These are phyloP conservation scores for Colletotrichum agaves DNA, from an alignment of 2,329 filamentous ascomycete genomes.

Conservation along the genomic window DNA sequence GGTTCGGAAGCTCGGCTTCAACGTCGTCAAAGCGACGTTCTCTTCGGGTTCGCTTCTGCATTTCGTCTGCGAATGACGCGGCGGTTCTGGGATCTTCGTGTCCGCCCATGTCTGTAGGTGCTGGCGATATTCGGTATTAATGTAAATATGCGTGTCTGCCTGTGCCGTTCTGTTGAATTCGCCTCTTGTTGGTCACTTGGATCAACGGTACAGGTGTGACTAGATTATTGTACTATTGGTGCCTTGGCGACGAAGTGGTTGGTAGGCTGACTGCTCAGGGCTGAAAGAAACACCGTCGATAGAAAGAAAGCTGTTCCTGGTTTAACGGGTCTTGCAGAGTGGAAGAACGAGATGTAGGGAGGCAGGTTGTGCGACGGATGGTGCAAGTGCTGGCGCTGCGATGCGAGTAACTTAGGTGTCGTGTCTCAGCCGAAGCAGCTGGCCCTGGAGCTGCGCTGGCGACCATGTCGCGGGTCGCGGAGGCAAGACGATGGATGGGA, in stretches of 20 bases:
- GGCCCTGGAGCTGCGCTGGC: background rate
- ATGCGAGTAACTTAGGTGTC: background rate
- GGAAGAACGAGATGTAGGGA: constrained; percentile 2
- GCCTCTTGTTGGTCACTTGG: constrained; percentile 29
- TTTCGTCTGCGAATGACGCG: constrained; percentile 49
- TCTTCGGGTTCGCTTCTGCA: constrained; percentile 62
- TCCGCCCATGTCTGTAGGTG: constrained; percentile 12
- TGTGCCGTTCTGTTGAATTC: background rate
- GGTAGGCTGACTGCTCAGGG: constrained; percentile 34
- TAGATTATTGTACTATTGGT: constrained; percentile 5
- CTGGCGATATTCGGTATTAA: constrained; percentile 2
- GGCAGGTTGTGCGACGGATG: background rate
- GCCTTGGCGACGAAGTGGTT: constrained; percentile 34
- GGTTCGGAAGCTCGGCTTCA: constrained; percentile 58
- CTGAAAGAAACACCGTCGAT: constrained; percentile 5
- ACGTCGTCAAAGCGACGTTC: constrained; percentile 60
- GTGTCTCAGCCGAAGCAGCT: constrained; percentile 21
- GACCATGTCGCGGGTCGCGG: constrained; percentile 20
- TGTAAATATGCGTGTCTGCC: background rate
- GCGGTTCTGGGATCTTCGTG: constrained; percentile 33
- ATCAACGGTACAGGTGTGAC: constrained; percentile 20
- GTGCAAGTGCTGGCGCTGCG: background rate
- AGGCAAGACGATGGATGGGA: background rate
- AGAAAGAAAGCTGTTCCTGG: constrained; percentile 10
- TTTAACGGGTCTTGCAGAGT: background rate